Conservation (phyloP, 202 grass and related monocot genomes). For the Schoenoplectus tabernaemontani region DNA sequence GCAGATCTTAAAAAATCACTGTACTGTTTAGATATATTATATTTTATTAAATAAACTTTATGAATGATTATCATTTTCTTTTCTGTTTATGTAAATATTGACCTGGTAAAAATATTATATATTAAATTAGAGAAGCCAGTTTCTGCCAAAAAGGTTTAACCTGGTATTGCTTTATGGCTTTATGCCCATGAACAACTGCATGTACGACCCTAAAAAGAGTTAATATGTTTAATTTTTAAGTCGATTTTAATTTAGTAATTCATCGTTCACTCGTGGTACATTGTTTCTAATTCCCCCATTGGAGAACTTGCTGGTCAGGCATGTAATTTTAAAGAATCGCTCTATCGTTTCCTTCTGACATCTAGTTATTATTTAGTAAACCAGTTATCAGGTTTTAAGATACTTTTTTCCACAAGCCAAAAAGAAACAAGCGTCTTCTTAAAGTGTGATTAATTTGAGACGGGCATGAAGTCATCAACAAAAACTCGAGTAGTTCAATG, state of each 20-base stretch:
- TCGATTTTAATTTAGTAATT: background rate
- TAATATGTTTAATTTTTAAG: background rate
- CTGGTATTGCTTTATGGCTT: background rate
- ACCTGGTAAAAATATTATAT: too few species aligned
- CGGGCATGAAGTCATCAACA: background rate
- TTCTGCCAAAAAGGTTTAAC: background rate
- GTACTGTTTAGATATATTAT: slow-evolving; percentile 38
- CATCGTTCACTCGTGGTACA: too few species aligned
- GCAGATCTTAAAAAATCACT: slow-evolving; percentile 70
- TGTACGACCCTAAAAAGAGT: background rate
- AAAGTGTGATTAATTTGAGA: slow-evolving; percentile 13
- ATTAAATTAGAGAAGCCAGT: background rate
- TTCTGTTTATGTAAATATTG: background rate
- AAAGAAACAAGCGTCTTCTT: too few species aligned
- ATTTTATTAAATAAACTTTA: background rate
- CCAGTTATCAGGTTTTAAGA: background rate
- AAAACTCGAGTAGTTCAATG: slow-evolving; percentile 16
- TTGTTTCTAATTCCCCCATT: too few species aligned
- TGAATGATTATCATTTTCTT: slow-evolving; percentile 1
- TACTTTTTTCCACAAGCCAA: background rate
- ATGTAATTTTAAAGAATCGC: too few species aligned
- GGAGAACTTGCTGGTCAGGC: too few species aligned
- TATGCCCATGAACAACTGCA: background rate
- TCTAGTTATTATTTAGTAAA: background rate
- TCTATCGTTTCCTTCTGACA: background rate